Evolutionary conservation across 371 early-diverging fungal genomes (phyloP), one percentile per base, ranked within the genome.

Genomic region (Batkoa obscura): DNA sequence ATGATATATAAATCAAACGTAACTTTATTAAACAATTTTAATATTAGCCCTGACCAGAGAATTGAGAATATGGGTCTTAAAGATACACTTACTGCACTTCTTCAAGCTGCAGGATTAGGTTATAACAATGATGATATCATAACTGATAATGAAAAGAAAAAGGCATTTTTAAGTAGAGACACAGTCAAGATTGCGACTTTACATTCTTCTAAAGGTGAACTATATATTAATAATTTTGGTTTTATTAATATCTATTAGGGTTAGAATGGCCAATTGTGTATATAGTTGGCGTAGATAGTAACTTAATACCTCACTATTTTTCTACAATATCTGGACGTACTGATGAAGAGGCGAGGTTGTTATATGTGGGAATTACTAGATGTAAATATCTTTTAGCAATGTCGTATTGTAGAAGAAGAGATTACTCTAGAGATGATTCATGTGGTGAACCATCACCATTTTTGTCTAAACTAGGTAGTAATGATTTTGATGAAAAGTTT

Each of bases 201-300:
- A 5, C 50, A 50, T 36, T 50, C 50, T 31, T 17, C 50, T n/a
- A 50, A 50, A 34, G 50, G 50, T 50, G 41, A 8, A 8, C 13
- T 8, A 8, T 39, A 39, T 13, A 8, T 5, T 5, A 39, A 39
- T 5, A 39, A 5, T 39, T 39, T 39, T 39, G 5, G 5, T 39
- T 13, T 39, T 39, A 8, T 39, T 13, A 8, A 39, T 8, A 5
- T 8, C 13, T 13, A 8, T 5, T 39, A 39, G 41, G 41, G 5
- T 30, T 50, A 34, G 50, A 50, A 15, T 50, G 50, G 50, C 50
- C 50, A 3, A 50, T 50, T 50, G 34, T 50, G 13, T 50, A 31
- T n/a, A 50, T 50, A 12, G 15, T 48, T 5, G 48, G 9, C 6
- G 50, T 34, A 5, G 2, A 30, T 31, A 12, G 13, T 12, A 15